Percentiles rank a stretch among this genome's conserved stretches.
phyloP scores from a whole-genome alignment of 2,329 filamentous ascomycete species.

The Gyromitra esculenta region DNA sequence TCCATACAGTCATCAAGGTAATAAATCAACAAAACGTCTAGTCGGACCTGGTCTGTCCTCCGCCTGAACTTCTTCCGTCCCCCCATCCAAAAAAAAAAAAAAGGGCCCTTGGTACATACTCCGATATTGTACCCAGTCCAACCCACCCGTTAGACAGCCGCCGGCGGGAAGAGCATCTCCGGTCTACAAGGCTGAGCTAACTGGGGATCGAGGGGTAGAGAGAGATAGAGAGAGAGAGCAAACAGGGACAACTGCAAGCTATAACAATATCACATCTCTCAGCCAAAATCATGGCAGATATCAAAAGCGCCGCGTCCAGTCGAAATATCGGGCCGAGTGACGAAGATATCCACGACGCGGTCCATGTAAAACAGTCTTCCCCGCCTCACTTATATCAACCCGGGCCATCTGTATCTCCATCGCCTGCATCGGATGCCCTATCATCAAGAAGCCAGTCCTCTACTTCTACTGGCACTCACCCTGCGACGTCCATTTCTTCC shows the following conservation, averaged over 20 bases:
- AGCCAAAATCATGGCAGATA: conserved; percentile 48
- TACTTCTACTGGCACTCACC: conserved; percentile 52
- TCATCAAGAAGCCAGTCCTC: conserved; percentile 50
- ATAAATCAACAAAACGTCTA: conserved; percentile 39
- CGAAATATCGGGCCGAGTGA: conserved; percentile 50
- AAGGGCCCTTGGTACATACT: conserved; percentile 18
- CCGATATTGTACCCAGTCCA: conserved; percentile 33
- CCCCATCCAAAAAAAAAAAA: conserved; percentile 7
- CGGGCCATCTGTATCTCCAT: conserved; percentile 47
- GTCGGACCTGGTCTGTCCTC: conserved; percentile 32
- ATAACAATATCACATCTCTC: conserved; percentile 48
- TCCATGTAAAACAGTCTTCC: conserved; percentile 53
- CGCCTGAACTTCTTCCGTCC: conserved; percentile 25
- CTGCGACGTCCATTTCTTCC: conserved; percentile 50
- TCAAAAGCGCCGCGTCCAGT: conserved; percentile 46
- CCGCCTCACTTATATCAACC: conserved; percentile 52
- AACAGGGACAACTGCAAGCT: conserved; percentile 39
- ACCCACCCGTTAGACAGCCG: conserved; percentile 37
- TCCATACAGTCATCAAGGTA: conserved; percentile 31
- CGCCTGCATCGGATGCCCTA: conserved; percentile 46
- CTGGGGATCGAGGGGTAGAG: conserved; percentile 36
- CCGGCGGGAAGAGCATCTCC: conserved; percentile 35
- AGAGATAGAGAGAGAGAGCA: conserved; percentile 10
- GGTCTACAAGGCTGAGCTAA: conserved; percentile 48
- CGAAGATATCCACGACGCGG: conserved; percentile 41